Evolutionary conservation across 2,329 filamentous ascomycete species (phyloP).

Genomic region (Cladophialophora bantiana): DNA sequence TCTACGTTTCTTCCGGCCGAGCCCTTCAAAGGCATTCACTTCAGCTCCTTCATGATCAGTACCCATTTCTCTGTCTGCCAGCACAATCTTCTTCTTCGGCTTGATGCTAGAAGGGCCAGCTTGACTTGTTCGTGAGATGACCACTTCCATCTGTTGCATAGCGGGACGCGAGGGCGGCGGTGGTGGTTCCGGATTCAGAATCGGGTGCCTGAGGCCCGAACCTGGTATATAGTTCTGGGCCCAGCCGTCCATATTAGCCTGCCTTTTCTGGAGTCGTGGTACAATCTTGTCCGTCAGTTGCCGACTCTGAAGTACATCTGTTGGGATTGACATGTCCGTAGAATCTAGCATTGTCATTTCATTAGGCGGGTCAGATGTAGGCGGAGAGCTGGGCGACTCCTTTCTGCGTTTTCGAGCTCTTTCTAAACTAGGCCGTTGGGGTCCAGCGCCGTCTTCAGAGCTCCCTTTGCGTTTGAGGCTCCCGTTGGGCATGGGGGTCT

Average conservation of each 20-base stretch:
- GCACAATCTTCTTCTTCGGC: not conserved
- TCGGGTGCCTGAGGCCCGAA: conserved; percentile 30
- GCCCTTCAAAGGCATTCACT: not conserved
- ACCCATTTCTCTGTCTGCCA: not conserved
- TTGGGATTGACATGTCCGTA: not conserved
- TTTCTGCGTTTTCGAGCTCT: conserved; percentile 26
- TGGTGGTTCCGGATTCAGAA: conserved; percentile 22
- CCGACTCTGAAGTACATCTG: not conserved
- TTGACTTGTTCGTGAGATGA: conserved; percentile 29
- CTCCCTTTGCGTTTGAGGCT: conserved; percentile 31
- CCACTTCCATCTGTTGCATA: conserved; percentile 23
- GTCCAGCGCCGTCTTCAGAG: not conserved
- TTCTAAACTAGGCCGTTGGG: not conserved
- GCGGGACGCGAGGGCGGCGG: conserved; percentile 15
- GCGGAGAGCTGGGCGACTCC: conserved; percentile 18
- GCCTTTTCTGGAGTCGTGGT: conserved; percentile 23
- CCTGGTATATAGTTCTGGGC: conserved; percentile 29
- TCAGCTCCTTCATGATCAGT: not conserved
- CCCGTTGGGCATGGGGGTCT: conserved; percentile 16
- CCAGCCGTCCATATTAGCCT: conserved; percentile 34
- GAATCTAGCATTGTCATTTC: conserved; percentile 15
- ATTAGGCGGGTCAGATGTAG: conserved; percentile 27
- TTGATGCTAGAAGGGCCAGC: conserved; percentile 25
- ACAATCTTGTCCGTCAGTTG: conserved; percentile 33
- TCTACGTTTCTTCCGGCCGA: conserved; percentile 15